These are phyloP conservation scores for Cucurbita argyrosperma DNA, from an alignment of 306 rosid genomes.

Conservation along the genomic window DNA sequence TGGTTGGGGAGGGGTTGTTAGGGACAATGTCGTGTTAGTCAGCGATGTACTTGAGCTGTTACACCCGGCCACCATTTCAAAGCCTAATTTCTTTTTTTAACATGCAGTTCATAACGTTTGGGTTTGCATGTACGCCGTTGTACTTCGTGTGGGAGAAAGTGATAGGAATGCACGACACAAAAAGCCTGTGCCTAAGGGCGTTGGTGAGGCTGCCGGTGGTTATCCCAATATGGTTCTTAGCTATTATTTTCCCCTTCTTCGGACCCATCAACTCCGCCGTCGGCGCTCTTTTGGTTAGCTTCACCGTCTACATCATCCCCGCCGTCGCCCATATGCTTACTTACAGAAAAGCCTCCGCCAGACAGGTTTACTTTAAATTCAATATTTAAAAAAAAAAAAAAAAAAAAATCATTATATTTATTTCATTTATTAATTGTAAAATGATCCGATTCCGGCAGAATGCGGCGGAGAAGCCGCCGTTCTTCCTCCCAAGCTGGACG, in stretches of 20 bases:
- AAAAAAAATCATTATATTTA: too few relatives aligned
- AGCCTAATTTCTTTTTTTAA: background rate
- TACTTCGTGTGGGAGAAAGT: slow-evolving; percentile 99
- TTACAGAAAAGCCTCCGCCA: slow-evolving; percentile 60
- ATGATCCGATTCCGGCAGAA: slow-evolving; percentile 26
- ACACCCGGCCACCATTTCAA: too few relatives aligned
- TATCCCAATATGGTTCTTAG: slow-evolving; percentile 88
- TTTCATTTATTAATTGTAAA: background rate
- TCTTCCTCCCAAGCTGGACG: slow-evolving; percentile 77
- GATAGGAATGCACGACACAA: slow-evolving; percentile 93
- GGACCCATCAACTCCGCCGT: slow-evolving; percentile 94
- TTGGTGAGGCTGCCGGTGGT: slow-evolving; percentile 87
- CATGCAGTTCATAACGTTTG: slow-evolving; percentile 89
- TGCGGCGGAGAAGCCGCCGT: slow-evolving; percentile 90
- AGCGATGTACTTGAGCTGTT: too few relatives aligned
- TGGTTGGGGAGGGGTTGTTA: too few relatives aligned
- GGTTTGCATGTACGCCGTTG: slow-evolving; percentile 92
- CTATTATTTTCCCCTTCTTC: slow-evolving; percentile 89
- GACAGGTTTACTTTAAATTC: slow-evolving; percentile 32
- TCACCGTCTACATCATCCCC: slow-evolving; percentile 93
- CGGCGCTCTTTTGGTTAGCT: slow-evolving; percentile 90
- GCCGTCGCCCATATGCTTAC: slow-evolving; percentile 81
- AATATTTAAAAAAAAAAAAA: too few relatives aligned
- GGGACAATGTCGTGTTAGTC: too few relatives aligned
- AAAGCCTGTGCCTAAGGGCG: slow-evolving; percentile 71